These are phyloP conservation scores for Cercospora nicotianae DNA, from an alignment of 2,329 filamentous ascomycete genomes.

Conservation along the genomic window DNA sequence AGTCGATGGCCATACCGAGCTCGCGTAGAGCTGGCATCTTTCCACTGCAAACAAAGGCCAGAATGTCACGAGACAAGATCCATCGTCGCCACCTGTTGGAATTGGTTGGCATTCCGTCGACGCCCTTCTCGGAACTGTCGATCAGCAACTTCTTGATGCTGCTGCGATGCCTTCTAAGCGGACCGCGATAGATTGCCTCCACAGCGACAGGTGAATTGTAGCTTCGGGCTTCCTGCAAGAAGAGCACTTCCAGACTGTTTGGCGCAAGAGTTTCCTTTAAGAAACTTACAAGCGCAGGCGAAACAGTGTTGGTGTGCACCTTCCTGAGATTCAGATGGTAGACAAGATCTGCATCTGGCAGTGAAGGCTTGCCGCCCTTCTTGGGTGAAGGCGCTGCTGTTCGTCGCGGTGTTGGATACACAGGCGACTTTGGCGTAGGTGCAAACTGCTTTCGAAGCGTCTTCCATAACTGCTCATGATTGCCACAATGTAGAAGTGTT, in stretches of 20 bases:
- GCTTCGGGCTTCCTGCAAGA: slow-evolving; percentile 66
- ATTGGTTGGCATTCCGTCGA: slow-evolving; percentile 42
- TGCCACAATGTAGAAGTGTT: slow-evolving; percentile 71
- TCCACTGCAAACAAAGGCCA: slow-evolving; percentile 73
- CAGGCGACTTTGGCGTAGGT: slow-evolving; percentile 40
- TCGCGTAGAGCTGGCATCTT: slow-evolving; percentile 71
- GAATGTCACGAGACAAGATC: slow-evolving; percentile 67
- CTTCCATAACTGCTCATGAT: slow-evolving; percentile 75
- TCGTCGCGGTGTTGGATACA: slow-evolving; percentile 41
- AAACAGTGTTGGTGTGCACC: slow-evolving; percentile 73
- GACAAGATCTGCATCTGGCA: slow-evolving; percentile 32
- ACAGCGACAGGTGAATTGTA: slow-evolving; percentile 63
- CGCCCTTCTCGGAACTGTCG: slow-evolving; percentile 62
- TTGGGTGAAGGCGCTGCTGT: slow-evolving; percentile 34
- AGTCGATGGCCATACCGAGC: slow-evolving; percentile 70
- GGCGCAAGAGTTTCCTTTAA: slow-evolving; percentile 75
- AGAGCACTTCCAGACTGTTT: slow-evolving; percentile 76
- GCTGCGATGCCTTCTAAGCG: slow-evolving; percentile 67
- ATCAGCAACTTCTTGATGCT: slow-evolving; percentile 74
- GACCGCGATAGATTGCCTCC: slow-evolving; percentile 68
- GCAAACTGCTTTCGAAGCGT: slow-evolving; percentile 60
- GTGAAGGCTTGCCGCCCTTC: slow-evolving; percentile 24
- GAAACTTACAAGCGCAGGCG: slow-evolving; percentile 68
- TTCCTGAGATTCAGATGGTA: slow-evolving; percentile 70
- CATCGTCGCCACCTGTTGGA: slow-evolving; percentile 63